Evolutionary conservation across 768 basidiomycete species (phyloP).

Genomic region (Pisolithus albus): DNA sequence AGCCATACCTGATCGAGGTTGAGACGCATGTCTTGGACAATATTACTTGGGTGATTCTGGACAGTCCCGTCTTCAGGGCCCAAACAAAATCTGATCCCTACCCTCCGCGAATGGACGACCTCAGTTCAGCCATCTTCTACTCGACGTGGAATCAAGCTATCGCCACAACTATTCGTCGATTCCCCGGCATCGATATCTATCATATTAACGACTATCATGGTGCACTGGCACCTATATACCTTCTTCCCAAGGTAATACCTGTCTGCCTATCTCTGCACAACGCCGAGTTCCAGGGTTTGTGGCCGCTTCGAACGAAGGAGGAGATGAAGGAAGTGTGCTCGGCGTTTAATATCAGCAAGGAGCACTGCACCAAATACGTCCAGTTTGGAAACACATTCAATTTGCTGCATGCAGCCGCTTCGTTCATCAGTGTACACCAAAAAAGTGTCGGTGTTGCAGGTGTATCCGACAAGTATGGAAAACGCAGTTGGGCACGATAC

Average conservation of each 20-base stretch:
- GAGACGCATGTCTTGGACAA: constrained; percentile 91
- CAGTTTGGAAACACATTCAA: constrained; percentile 99
- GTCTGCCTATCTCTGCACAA: constrained; percentile 92
- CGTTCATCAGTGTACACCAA: constrained; percentile 88
- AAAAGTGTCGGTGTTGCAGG: constrained; percentile 92
- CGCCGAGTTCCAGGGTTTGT: constrained; percentile 95
- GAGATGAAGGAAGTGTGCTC: constrained; percentile 99
- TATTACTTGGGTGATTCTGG: constrained; percentile 91
- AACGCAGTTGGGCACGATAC: constrained; percentile 94
- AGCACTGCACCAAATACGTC: constrained; percentile 92
- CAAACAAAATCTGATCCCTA: constrained; percentile 96
- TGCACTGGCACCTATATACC: constrained; percentile 83
- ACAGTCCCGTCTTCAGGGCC: constrained; percentile 93
- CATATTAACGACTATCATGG: constrained; percentile 96
- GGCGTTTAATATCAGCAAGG: constrained; percentile 95
- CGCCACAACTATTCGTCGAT: constrained; percentile 81
- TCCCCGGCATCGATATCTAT: constrained; percentile 86
- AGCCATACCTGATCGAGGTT: constrained; percentile 92
- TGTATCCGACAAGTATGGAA: constrained; percentile 97
- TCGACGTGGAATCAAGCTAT: constrained; percentile 98
- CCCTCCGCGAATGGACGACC: constrained; percentile 94
- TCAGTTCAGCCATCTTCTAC: constrained; percentile 95
- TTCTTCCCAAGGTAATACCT: constrained; percentile 86
- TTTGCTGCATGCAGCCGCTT: constrained; percentile 86
- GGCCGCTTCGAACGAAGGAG: constrained; percentile 94